A percentile compares a stretch with the other conserved stretches of the same genome.
phyloP scores from a whole-genome alignment of 2,329 filamentous ascomycete genomes.

The Diaporthe sp. region DNA sequence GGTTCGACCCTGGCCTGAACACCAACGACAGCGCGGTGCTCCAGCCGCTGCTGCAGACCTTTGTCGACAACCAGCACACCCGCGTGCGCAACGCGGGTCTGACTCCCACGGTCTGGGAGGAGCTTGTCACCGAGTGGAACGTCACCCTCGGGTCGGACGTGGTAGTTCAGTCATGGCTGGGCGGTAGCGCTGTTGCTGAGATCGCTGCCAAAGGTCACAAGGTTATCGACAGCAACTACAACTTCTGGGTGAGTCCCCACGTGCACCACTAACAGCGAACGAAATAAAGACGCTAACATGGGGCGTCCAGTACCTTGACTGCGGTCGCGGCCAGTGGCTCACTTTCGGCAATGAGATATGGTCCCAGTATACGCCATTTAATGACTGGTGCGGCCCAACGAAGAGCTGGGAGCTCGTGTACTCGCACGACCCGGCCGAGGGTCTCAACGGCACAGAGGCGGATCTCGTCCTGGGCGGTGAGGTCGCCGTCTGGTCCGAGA shows the following conservation, averaged over 20 bases:
- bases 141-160: conserved; percentile 79
- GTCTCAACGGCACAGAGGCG: conserved; percentile 72
- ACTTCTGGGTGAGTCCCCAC: conserved; percentile 75
- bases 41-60: conserved; percentile 82
- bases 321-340: conserved; percentile 84
- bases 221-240: conserved; percentile 81
- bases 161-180: conserved; percentile 85
- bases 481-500: conserved; percentile 85
- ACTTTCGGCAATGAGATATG: conserved; percentile 72
- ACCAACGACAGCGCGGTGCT: conserved; percentile 77
- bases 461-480: conserved; percentile 85
- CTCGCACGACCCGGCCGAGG: conserved; percentile 79
- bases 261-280: background rate
- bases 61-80: conserved; percentile 78
- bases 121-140: conserved; percentile 85
- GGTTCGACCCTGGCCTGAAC: conserved; percentile 78
- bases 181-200: conserved; percentile 70
- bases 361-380: conserved; percentile 73
- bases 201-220: conserved; percentile 76
- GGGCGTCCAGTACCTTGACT: conserved; percentile 79
- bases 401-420: conserved; percentile 90
- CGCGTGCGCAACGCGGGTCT: conserved; percentile 75
- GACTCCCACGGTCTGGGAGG: conserved; percentile 88
- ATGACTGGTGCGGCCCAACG: conserved; percentile 84
- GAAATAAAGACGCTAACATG: conserved; percentile 43